Percentiles rank a stretch among this genome's conserved stretches.
Evolutionary conservation across 805 yeast species (phyloP).

Genomic region (Komagataella pseudopastoris): DNA sequence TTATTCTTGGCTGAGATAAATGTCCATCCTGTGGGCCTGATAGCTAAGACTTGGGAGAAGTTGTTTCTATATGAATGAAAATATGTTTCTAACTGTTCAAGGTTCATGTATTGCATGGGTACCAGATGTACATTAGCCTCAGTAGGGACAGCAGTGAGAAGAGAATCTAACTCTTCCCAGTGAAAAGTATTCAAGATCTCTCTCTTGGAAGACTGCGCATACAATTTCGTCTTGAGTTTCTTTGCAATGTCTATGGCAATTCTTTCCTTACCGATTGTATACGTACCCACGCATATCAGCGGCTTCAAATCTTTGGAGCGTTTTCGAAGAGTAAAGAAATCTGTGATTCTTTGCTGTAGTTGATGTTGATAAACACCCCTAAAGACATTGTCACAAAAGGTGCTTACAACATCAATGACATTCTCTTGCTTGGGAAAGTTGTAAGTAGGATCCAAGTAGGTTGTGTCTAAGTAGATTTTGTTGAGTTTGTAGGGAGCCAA

Average conservation of each 20-base stretch:
- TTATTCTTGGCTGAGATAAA: conserved; percentile 19
- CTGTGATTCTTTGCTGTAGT: conserved; percentile 21
- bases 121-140: conserved; percentile 58
- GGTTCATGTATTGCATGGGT: conserved; percentile 43
- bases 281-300: conserved; percentile 68
- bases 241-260: conserved; percentile 58
- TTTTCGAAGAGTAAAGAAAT: conserved; percentile 13
- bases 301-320: background rate
- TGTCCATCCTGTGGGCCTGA: conserved; percentile 90
- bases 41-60: conserved; percentile 54
- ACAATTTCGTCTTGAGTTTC: conserved; percentile 37
- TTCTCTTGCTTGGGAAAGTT: conserved; percentile 66
- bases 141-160: conserved; percentile 30
- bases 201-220: conserved; percentile 33
- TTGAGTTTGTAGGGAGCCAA: conserved; percentile 25
- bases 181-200: conserved; percentile 27
- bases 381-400: conserved; percentile 30
- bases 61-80: conserved; percentile 29
- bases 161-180: conserved; percentile 24
- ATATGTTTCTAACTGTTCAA: conserved; percentile 32
- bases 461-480: conserved; percentile 75
- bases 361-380: conserved; percentile 14
- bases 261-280: conserved; percentile 86
- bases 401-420: conserved; percentile 49
- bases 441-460: conserved; percentile 66